Evolutionary conservation across 768 basidiomycete species (phyloP).

Genomic region (Pulveroboletus sp.): DNA sequence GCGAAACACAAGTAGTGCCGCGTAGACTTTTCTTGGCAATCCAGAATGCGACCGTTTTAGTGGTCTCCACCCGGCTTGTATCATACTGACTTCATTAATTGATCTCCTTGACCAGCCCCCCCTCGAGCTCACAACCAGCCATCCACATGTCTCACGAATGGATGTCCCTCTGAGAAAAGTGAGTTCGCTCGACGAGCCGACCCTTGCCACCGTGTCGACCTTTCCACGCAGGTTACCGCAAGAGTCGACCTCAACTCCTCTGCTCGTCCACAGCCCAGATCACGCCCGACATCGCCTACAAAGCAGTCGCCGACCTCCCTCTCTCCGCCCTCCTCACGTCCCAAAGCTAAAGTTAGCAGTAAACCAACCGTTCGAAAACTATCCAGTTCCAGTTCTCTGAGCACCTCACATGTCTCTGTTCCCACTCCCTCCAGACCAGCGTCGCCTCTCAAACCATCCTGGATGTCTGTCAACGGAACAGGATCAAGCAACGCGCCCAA

Average conservation of each 20-base stretch:
- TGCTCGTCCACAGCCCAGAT: constrained; percentile 29
- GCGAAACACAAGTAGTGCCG: constrained; percentile 29
- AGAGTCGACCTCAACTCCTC: constrained; percentile 43
- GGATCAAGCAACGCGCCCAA: constrained; percentile 25
- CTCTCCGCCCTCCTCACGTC: constrained; percentile 34
- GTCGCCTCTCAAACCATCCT: constrained; percentile 38
- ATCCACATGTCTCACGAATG: constrained; percentile 31
- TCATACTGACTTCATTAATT: no score
- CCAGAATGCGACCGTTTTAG: constrained; percentile 1
- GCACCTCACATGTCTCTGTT: constrained; percentile 32
- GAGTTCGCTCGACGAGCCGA: constrained; percentile 7
- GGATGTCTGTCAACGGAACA: constrained; percentile 31
- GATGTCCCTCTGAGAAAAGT: constrained; percentile 47
- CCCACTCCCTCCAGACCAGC: constrained; percentile 39
- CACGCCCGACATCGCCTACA: constrained; percentile 49
- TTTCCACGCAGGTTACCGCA: constrained; percentile 46
- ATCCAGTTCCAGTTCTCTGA: constrained; percentile 21
- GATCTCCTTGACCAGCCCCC: no score
- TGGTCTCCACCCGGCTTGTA: no score
- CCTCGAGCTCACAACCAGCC: no score
- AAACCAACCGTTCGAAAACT: constrained; percentile 40
- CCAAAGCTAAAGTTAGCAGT: constrained; percentile 61
- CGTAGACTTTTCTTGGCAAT: constrained; percentile 4
- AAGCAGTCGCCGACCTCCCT: constrained; percentile 32
- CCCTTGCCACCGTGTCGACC: constrained; percentile 9